These are phyloP conservation scores for Saitozyma podzolica DNA, from an alignment of 768 basidiomycete species.

Conservation along the genomic window DNA sequence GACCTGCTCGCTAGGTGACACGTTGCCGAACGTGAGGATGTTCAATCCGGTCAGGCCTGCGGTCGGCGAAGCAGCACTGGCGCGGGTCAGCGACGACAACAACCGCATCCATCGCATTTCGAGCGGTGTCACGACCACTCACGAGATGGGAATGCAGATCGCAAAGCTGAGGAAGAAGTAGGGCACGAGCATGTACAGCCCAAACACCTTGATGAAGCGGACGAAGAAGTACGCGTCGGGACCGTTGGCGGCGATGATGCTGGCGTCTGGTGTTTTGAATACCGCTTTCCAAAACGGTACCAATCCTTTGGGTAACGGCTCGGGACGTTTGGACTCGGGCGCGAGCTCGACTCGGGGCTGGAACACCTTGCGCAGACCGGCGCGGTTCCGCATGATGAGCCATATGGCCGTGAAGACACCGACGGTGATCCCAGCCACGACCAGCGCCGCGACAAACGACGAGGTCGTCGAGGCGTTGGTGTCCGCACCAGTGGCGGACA, in stretches of 20 bases:
- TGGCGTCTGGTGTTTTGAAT: slow-evolving; percentile 29
- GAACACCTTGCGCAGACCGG: slow-evolving; percentile 38
- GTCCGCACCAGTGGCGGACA: slow-evolving; percentile 48
- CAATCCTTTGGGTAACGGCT: slow-evolving; percentile 29
- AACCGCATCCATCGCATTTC: too few relatives aligned
- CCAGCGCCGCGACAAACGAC: slow-evolving; percentile 46
- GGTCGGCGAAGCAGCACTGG: slow-evolving; percentile 40
- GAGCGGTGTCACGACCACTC: slow-evolving; percentile 11
- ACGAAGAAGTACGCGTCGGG: slow-evolving; percentile 53
- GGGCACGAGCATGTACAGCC: slow-evolving; percentile 50
- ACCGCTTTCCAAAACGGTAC: slow-evolving; percentile 45
- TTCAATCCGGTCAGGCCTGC: slow-evolving; percentile 44
- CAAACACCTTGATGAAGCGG: slow-evolving; percentile 51
- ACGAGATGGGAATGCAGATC: slow-evolving; percentile 50
- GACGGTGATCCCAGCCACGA: slow-evolving; percentile 35
- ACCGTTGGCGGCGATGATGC: slow-evolving; percentile 49
- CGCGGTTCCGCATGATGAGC: slow-evolving; percentile 31
- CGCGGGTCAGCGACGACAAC: slow-evolving; percentile 2
- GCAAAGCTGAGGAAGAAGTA: slow-evolving; percentile 48
- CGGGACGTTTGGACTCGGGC: slow-evolving; percentile 44
- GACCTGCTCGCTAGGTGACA: slow-evolving; percentile 29
- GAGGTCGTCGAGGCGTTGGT: slow-evolving; percentile 35
- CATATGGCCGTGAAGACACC: slow-evolving; percentile 37
- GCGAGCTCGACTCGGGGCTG: slow-evolving; percentile 42
- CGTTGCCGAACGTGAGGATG: slow-evolving; percentile 52